A percentile compares a stretch with the other conserved stretches of the same genome.
These are phyloP conservation scores for Nakaseomyces nivariensis DNA, from an alignment of 1,139 yeast species.

Conservation along the genomic window DNA sequence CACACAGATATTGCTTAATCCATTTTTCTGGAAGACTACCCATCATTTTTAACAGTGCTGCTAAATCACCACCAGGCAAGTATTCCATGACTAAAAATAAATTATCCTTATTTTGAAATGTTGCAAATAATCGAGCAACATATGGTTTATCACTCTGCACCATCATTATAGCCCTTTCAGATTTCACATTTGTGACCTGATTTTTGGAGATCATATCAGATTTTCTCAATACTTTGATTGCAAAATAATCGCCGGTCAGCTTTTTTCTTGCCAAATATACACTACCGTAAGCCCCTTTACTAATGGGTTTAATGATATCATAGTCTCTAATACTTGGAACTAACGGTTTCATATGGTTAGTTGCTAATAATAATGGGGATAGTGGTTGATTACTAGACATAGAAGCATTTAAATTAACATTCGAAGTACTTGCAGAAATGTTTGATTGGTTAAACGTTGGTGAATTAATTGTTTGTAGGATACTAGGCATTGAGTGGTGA, in stretches of 20 bases:
- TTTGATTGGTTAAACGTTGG: slow-evolving; percentile 1
- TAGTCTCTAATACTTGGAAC: slow-evolving; percentile 78
- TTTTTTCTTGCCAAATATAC: slow-evolving; percentile 79
- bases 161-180: slow-evolving; percentile 97
- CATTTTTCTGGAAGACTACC: slow-evolving; percentile 79
- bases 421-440: neutral
- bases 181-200: slow-evolving; percentile 87
- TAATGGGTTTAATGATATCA: slow-evolving; percentile 83
- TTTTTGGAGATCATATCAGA: slow-evolving; percentile 96
- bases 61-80: slow-evolving; percentile 91
- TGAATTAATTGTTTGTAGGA: neutral
- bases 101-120: slow-evolving; percentile 83
- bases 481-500: neutral
- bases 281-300: slow-evolving; percentile 96
- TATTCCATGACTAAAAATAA: slow-evolving; percentile 94
- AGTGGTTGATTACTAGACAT: slow-evolving; percentile 46
- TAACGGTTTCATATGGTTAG: slow-evolving; percentile 35
- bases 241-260: slow-evolving; percentile 88
- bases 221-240: slow-evolving; percentile 87
- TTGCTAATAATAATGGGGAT: slow-evolving; percentile 69
- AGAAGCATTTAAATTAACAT: neutral
- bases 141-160: slow-evolving; percentile 89
- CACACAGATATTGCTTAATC: slow-evolving; percentile 82
- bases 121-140: slow-evolving; percentile 80
- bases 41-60: slow-evolving; percentile 70